Conservation (phyloP, 305 asterid genomes). For the Ruellia speciosa region DNA sequence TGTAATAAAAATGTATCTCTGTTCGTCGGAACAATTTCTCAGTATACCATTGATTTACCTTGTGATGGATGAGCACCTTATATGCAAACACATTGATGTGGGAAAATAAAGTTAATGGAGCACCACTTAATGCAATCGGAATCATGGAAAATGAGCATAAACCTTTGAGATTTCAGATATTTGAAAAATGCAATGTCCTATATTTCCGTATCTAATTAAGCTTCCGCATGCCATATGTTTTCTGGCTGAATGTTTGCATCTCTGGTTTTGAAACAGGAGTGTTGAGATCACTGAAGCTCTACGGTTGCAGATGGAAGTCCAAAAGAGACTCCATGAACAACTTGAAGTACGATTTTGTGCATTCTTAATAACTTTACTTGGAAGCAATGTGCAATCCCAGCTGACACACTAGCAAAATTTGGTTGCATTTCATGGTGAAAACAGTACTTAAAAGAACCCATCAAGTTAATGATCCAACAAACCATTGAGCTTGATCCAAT, state of each 20-base stretch:
- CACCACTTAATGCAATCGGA: too few relatives aligned
- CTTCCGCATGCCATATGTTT: not conserved
- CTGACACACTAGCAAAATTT: slow-evolving; percentile 8
- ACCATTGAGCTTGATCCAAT: too few relatives aligned
- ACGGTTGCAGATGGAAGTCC: slow-evolving; percentile 90
- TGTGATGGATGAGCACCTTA: too few relatives aligned
- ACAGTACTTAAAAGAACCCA: slow-evolving; percentile 3
- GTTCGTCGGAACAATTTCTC: too few relatives aligned
- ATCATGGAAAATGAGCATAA: too few relatives aligned
- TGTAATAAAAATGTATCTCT: too few relatives aligned
- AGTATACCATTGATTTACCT: too few relatives aligned
- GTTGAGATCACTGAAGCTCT: slow-evolving; percentile 84
- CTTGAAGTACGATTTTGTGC: slow-evolving; percentile 58
- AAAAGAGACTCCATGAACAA: slow-evolving; percentile 91
- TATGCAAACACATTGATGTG: too few relatives aligned
- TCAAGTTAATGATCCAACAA: not conserved
- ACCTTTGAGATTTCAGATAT: too few relatives aligned
- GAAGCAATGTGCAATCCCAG: not conserved
- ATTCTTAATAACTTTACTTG: slow-evolving; percentile 8
- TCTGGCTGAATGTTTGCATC: slow-evolving; percentile 20
- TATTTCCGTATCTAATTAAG: not conserved
- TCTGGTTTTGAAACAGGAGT: slow-evolving; percentile 40
- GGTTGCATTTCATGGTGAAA: slow-evolving; percentile 4
- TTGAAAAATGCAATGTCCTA: too few relatives aligned
- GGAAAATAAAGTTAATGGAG: too few relatives aligned